Evolutionary conservation across 768 basidiomycete species (phyloP), one percentile per base, ranked within the genome.

Genomic region (Amanita pallidorosea): DNA sequence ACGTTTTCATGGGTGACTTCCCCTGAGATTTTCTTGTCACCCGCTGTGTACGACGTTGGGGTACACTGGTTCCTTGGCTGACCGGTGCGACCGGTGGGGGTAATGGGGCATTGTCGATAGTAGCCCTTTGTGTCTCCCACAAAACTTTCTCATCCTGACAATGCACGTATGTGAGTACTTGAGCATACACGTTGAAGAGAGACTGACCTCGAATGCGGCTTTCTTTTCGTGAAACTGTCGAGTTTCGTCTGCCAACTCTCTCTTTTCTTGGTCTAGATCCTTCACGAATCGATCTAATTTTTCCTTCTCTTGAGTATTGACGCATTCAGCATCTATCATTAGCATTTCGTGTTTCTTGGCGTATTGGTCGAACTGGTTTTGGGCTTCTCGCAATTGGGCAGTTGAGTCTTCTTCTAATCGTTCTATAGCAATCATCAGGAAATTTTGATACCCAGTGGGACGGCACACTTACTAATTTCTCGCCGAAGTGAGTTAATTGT

Each of bases 41-140:
- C 53, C 51, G 8, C 58, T 60, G 40, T 52, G 59, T 44, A 60
- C 56, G 45, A 62, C 52, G 61, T 55, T 35, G 60, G 48, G 46
- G 47, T 56, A 35, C 53, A 46, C 2, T 27, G 2, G 12, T 9
- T 23, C n/a, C 22, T 51, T 45, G 49, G 12, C 12, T 38, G 7
- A 18, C 11, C 15, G 7, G 29, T 15, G 27, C 25, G 6, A 33
- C 17, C 15, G 29, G 12, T 44, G 43, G 11, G 4, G 15, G 33
- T 36, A 34, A 22, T 25, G 15, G 15, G 6, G 35, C 20, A 1
- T 48, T 38, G 8, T 48, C 37, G 13, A 48, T 25, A 17, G 23
- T 11, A 72, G 85, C 81, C 60, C 67, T 68, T 43, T 83, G 72
- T 1, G 80, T 75, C 51, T 82, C 74, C 85, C 83, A 87, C n/a